Percentiles rank a stretch among this genome's conserved stretches.
Conservation (phyloP, 164 flowering plant species). For the Nymphaea colorata region DNA sequence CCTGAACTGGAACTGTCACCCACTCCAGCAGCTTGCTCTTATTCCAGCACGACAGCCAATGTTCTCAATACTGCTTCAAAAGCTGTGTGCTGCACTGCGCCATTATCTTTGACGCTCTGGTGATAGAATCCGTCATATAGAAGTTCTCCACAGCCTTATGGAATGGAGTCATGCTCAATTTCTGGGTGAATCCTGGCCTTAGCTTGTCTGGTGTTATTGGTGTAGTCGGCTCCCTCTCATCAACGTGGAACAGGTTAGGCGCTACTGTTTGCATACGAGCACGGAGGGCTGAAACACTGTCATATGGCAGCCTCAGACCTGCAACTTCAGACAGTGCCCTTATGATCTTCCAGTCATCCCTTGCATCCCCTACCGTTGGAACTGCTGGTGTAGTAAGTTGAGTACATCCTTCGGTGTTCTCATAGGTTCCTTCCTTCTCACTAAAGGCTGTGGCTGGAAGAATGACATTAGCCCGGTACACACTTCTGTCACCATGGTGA, state of each 20-base stretch:
- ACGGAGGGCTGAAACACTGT: conserved; percentile 39
- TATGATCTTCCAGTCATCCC: conserved; percentile 98
- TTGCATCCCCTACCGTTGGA: conserved; percentile 94
- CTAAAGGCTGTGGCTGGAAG: conserved; percentile 84
- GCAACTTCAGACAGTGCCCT: conserved; percentile 89
- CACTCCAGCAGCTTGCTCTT: too few relatives aligned
- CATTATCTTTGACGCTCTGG: conserved; percentile 97
- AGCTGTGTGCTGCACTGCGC: conserved; percentile 77
- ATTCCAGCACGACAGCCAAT: conserved; percentile 4
- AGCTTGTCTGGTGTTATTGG: conserved; percentile 21
- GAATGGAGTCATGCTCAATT: conserved; percentile 34
- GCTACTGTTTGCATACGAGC: conserved; percentile 68
- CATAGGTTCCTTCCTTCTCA: conserved; percentile 92
- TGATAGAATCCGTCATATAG: conserved; percentile 91
- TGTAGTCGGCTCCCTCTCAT: conserved; percentile 63
- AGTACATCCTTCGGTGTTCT: conserved; percentile 83
- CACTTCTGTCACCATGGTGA: conserved; percentile 85
- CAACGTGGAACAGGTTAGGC: conserved; percentile 62
- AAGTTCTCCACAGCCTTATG: conserved; percentile 60
- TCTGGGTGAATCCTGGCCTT: conserved; percentile 36
- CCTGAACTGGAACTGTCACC: not conserved
- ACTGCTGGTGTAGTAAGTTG: conserved; percentile 90
- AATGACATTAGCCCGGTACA: conserved; percentile 90
- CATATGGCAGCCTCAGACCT: conserved; percentile 58
- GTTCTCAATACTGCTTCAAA: conserved; percentile 46